These are phyloP conservation scores for Globisporangium echinulatum DNA, from an alignment of 352 stramenopile genomes.

Conservation along the genomic window DNA sequence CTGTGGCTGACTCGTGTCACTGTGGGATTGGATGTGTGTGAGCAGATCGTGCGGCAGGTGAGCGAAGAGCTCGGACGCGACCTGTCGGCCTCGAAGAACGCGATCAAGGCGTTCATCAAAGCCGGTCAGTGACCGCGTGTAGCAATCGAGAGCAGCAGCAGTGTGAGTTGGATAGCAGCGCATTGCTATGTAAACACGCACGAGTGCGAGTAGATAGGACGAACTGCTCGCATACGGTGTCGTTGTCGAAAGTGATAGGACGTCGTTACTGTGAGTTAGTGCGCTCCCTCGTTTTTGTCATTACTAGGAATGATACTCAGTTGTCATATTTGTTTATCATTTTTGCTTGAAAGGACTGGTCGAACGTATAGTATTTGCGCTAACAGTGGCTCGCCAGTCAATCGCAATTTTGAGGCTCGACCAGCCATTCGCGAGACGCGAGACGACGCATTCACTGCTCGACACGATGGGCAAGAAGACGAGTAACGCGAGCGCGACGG, in stretches of 20 bases:
- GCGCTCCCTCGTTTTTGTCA: not conserved
- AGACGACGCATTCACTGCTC: slow-evolving; percentile 4
- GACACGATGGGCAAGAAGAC: slow-evolving; percentile 26
- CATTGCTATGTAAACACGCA: too few relatives aligned
- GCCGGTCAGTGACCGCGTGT: slow-evolving; percentile 12
- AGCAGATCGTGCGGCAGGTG: slow-evolving; percentile 64
- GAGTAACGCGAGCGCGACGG: not conserved
- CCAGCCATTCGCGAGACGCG: slow-evolving; percentile 35
- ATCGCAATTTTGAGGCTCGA: slow-evolving; percentile 1
- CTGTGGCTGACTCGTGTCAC: not conserved
- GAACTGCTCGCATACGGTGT: too few relatives aligned
- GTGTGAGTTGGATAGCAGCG: too few relatives aligned
- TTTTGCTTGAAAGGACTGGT: not conserved
- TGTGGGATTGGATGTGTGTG: not conserved
- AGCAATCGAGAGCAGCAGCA: too few relatives aligned
- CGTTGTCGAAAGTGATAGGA: too few relatives aligned
- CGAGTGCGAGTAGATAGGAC: too few relatives aligned
- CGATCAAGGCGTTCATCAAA: slow-evolving; percentile 80
- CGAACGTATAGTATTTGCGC: slow-evolving; percentile 16
- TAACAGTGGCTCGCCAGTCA: not conserved
- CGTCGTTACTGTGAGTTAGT: too few relatives aligned
- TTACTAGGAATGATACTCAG: not conserved
- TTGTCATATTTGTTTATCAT: not conserved
- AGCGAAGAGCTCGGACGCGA: slow-evolving; percentile 61
- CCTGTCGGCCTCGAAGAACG: slow-evolving; percentile 62